phyloP scores from a whole-genome alignment of 371 early-diverging fungal species.

The Actinomucor elegans region DNA sequence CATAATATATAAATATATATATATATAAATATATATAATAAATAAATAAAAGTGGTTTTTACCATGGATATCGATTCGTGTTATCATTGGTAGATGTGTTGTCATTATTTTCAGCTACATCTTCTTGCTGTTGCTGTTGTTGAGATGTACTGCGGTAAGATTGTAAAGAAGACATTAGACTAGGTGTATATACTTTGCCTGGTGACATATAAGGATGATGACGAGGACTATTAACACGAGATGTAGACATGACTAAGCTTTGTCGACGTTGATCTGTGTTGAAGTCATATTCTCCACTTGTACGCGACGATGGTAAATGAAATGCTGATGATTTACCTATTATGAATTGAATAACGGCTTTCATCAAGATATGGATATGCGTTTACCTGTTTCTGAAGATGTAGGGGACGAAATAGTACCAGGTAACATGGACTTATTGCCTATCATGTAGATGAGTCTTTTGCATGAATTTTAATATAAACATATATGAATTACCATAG shows the following conservation, averaged over 20 bases:
- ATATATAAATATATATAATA: too few species aligned
- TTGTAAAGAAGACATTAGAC: constrained; percentile 18
- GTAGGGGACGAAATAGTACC: constrained; percentile 17
- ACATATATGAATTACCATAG: constrained; percentile 1
- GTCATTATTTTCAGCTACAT: too few species aligned
- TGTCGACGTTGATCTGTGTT: constrained; percentile 7
- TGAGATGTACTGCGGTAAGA: not conserved
- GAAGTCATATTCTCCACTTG: constrained; percentile 11
- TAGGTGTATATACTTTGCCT: constrained; percentile 10
- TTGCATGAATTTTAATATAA: not conserved
- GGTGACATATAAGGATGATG: constrained; percentile 25
- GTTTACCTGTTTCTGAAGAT: constrained; percentile 19
- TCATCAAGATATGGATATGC: not conserved
- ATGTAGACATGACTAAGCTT: constrained; percentile 7
- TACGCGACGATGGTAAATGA: constrained; percentile 15
- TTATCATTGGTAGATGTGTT: not conserved
- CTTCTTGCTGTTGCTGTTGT: not conserved
- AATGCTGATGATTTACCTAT: constrained; percentile 11
- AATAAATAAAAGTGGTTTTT: not conserved
- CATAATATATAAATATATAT: too few species aligned
- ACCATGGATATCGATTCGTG: constrained; percentile 1
- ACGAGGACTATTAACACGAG: constrained; percentile 9
- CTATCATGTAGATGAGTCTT: not conserved
- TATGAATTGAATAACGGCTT: not conserved
- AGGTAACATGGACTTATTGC: constrained; percentile 11